A percentile compares a stretch with the other conserved stretches of the same genome.
Evolutionary conservation across 176 grass and related monocot genomes (phyloP).

Genomic region (Oryza australiensis): DNA sequence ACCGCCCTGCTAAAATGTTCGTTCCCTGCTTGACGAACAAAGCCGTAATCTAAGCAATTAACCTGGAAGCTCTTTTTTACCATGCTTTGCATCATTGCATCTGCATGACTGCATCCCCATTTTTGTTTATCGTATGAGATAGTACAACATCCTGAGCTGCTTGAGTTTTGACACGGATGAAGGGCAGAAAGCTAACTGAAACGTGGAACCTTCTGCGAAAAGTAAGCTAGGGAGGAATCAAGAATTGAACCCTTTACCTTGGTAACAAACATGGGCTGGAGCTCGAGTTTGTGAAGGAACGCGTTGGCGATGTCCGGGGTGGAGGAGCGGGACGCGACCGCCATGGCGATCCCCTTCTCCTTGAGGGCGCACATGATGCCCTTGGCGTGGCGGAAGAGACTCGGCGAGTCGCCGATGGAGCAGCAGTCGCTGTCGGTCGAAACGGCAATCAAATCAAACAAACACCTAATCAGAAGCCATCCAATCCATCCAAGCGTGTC

Average conservation of each 20-base stretch:
- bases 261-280: conserved; percentile 71
- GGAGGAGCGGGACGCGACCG: conserved; percentile 78
- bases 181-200: not conserved
- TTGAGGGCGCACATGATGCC: conserved; percentile 87
- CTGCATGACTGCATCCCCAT: too few relatives aligned
- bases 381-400: conserved; percentile 72
- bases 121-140: too few relatives aligned
- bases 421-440: conserved; percentile 66
- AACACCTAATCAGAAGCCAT: not conserved
- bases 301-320: conserved; percentile 77
- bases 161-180: too few relatives aligned
- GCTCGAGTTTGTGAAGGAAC: conserved; percentile 75
- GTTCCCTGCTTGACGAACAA: not conserved
- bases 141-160: too few relatives aligned
- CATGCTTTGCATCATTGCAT: too few relatives aligned
- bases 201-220: not conserved
- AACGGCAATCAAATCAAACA: not conserved
- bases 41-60: not conserved
- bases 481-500: too few relatives aligned
- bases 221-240: not conserved
- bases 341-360: conserved; percentile 86
- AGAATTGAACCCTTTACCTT: conserved; percentile 39
- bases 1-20: not conserved
- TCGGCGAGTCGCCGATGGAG: conserved; percentile 75
- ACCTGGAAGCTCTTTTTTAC: too few relatives aligned